phyloP scores from a whole-genome alignment of 495 filamentous ascomycete genomes.

The Trypethelium eluteriae region DNA sequence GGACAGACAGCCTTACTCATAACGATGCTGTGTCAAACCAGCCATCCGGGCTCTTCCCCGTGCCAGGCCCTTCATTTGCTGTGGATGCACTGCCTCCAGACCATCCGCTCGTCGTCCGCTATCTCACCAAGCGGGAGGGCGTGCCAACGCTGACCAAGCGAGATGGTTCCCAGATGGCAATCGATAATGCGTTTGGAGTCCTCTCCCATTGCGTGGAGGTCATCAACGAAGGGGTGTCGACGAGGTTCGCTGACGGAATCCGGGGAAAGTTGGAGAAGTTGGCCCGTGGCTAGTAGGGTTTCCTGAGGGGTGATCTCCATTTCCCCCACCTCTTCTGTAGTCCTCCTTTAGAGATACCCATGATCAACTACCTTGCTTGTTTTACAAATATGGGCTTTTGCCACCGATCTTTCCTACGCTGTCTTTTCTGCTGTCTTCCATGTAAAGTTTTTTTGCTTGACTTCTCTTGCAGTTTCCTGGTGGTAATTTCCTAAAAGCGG shows the following conservation, averaged over 20 bases:
- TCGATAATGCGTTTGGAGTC: constrained; percentile 31
- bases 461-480: not conserved
- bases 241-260: constrained; percentile 38
- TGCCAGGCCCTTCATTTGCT: constrained; percentile 28
- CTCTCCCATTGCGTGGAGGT: constrained; percentile 38
- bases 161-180: constrained; percentile 32
- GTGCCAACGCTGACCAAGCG: constrained; percentile 33
- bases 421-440: not conserved
- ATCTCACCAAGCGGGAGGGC: constrained; percentile 36
- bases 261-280: constrained; percentile 34
- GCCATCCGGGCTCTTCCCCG: constrained; percentile 25
- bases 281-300: constrained; percentile 22
- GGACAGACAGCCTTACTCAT: constrained; percentile 33
- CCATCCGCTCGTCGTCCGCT: constrained; percentile 34
- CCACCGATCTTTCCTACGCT: not conserved
- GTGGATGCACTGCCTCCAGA: constrained; percentile 34
- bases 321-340: constrained; percentile 11
- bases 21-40: constrained; percentile 28
- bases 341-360: constrained; percentile 5
- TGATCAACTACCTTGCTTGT: constrained; percentile 4
- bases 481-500: not conserved
- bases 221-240: constrained; percentile 35
- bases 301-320: no score
- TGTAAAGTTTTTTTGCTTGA: not conserved
- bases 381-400: not conserved